phyloP scores from a whole-genome alignment of 179 eudicot species.

The Corrigiola litoralis region DNA sequence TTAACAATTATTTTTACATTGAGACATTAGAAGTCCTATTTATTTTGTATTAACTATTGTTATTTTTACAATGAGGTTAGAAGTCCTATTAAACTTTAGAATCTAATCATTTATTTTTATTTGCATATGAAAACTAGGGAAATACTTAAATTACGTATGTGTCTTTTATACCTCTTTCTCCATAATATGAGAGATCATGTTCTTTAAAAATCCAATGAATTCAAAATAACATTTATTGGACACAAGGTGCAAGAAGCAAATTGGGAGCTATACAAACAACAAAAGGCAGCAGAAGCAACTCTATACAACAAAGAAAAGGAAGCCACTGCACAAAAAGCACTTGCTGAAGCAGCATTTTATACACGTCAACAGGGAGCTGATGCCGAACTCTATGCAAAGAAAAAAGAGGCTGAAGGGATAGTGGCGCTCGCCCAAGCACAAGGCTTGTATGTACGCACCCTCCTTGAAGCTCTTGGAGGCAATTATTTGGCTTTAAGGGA shows the following conservation, averaged over 20 bases:
- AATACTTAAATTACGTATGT: too few relatives aligned
- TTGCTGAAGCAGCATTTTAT: conserved; percentile 30
- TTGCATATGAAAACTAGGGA: too few relatives aligned
- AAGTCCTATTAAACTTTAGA: too few relatives aligned
- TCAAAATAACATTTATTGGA: neutral
- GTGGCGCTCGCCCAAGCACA: conserved; percentile 33
- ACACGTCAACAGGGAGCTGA: conserved; percentile 32
- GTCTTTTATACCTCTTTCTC: too few relatives aligned
- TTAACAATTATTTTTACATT: too few relatives aligned
- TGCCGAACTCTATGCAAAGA: conserved; percentile 34
- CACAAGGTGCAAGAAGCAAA: conserved; percentile 42
- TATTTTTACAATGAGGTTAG: too few relatives aligned
- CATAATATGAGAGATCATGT: too few relatives aligned
- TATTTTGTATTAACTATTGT: too few relatives aligned
- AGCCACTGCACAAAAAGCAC: conserved; percentile 28
- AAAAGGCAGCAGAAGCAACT: conserved; percentile 36
- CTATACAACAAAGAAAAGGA: conserved; percentile 26
- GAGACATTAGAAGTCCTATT: too few relatives aligned
- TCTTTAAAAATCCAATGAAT: too few relatives aligned
- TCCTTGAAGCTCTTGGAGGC: conserved; percentile 29
- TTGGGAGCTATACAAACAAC: conserved; percentile 35
- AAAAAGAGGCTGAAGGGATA: conserved; percentile 38
- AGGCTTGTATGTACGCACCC: conserved; percentile 28
- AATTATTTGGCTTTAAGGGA: conserved; percentile 33
- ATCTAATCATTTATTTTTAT: too few relatives aligned